A percentile compares a stretch with the other conserved stretches of the same genome.
These are phyloP conservation scores for Cercospora zeae-maydis DNA, from an alignment of 2,329 filamentous ascomycete genomes.

Conservation along the genomic window DNA sequence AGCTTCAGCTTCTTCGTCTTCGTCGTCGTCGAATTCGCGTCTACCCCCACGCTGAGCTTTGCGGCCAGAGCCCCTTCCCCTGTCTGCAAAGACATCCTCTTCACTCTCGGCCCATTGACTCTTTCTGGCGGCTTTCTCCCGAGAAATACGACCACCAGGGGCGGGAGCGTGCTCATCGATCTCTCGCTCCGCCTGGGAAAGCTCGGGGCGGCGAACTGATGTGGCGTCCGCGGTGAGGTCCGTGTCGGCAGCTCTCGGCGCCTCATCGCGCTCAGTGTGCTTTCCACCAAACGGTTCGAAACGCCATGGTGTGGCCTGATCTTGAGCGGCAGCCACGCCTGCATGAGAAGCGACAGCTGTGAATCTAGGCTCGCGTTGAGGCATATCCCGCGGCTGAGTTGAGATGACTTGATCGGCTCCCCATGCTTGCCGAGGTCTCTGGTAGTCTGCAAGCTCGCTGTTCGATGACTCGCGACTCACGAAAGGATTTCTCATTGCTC, in stretches of 20 bases:
- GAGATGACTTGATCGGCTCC: slow-evolving; percentile 1
- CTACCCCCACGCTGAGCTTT: slow-evolving; percentile 20
- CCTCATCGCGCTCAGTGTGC: background rate
- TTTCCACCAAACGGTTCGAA: background rate
- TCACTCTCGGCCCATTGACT: slow-evolving; percentile 19
- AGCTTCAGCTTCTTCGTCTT: slow-evolving; percentile 28
- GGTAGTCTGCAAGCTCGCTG: background rate
- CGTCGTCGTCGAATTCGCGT: slow-evolving; percentile 28
- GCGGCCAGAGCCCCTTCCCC: slow-evolving; percentile 14
- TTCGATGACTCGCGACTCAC: background rate
- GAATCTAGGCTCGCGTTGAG: slow-evolving; percentile 2
- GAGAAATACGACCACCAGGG: background rate
- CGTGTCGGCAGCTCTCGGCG: background rate
- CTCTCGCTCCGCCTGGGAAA: slow-evolving; percentile 1
- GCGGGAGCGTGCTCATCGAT: background rate
- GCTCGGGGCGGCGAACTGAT: background rate
- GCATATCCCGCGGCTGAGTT: background rate
- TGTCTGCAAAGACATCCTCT: slow-evolving; percentile 21
- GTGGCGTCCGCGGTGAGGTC: background rate
- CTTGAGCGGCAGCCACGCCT: background rate
- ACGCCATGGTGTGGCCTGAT: background rate
- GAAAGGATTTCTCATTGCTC: background rate
- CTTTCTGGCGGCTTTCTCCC: slow-evolving; percentile 14
- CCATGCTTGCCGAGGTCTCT: background rate
- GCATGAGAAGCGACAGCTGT: background rate